Base-by-base conservation (phyloP, 2,329 filamentous ascomycete genomes). In the Arthrobotrys sinensis region DNA sequence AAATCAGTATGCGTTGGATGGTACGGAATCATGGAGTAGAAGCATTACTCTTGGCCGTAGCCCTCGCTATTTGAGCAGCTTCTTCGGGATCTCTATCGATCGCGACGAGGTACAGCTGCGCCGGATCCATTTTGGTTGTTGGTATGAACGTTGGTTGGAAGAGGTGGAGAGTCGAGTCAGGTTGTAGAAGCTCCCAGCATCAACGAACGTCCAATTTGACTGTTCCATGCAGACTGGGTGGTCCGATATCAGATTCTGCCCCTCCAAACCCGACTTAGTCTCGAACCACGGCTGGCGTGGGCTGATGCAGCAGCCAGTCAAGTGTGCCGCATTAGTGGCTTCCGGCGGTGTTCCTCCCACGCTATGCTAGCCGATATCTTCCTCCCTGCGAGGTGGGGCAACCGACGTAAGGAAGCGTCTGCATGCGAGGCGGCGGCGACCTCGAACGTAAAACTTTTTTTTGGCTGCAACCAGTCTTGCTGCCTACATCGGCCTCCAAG, bases 1-100 rank as follows among this genome's bases (percentile, higher is more conserved):
- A 19, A 14, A 16, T 75, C 60, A 76, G 65, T 52, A 40, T 70
- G 68, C 52, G 73, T 72, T 75, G 73, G 60, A 60, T 10, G 48
- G 45, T 21, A 67, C 36, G 24, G 38, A 40, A 45, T 34, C 32
- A 66, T 38, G 40, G 40, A 43, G 16, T n/a, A 34, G 12, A 57
- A n/a, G 11, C 34, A 70, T 43, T 75, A 82, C 81, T 79, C 75
- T 80, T 82, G 28, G 81, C 81, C 14, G 81, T 80, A 28, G 80
- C 77, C 11, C 63, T 68, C 19, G 81, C 81, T 68, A 82, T 82
- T 43, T 75, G 38, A 19, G 60, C 57, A 16, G 81, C 81, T 71
- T 82, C 81, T 2, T 79, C 65, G 1, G 81, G 80, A 63, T 82
- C 80, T 68, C 80, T 80, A 46, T 82, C 81, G 38, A 81, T 79